Evolutionary conservation across 169 alveolate genomes (phyloP), one percentile per base, ranked within the genome.

Genomic region (Plasmodium gaboni): DNA sequence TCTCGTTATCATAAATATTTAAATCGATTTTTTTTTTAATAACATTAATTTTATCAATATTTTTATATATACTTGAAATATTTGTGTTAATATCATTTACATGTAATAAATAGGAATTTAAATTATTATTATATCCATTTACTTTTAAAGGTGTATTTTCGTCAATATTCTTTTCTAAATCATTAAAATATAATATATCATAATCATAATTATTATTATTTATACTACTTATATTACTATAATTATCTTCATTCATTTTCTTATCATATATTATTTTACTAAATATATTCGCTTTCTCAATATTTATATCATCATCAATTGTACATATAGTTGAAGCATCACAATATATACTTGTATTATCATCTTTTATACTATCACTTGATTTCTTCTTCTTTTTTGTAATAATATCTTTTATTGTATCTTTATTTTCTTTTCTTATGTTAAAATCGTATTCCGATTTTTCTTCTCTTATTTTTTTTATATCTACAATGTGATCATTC

Each of bases 281-380:
- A 68, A 76, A 76, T 15, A 76, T 42, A 15, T 55, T 24, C 9
- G 65, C 74, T 57, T 76, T 76, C 53, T 76, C 78, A 15, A n/a
- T 69, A 22, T 44, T 38, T 42, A 76, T 63, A 42, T 61, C 88
- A 48, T 74, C 89, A 9, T 76, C 89, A 48, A 64, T 57, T 53
- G 89, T 44, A 42, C 89, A 76, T 17, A 63, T 59, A 0, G 89
- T 76, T 22, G 89, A 76, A 0, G 89, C 72, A 69, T 76, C 89
- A 67, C 76, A 61, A 19, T 8, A 2, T 17, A 38, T 64, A 5
- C 12, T 10, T 24, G 48, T 53, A 19, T 64, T 24, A 32, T 64
- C 88, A 12, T 60, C 72, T 9, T 17, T 61, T 3, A 8, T 26
- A 2, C 26, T 24, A 17, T 71, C 17, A 22, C 51, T 69, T 51